Percentiles rank a stretch among this genome's conserved stretches.
These are phyloP conservation scores for Coniosporium apollinis DNA, from an alignment of 495 filamentous ascomycete genomes.

Conservation along the genomic window DNA sequence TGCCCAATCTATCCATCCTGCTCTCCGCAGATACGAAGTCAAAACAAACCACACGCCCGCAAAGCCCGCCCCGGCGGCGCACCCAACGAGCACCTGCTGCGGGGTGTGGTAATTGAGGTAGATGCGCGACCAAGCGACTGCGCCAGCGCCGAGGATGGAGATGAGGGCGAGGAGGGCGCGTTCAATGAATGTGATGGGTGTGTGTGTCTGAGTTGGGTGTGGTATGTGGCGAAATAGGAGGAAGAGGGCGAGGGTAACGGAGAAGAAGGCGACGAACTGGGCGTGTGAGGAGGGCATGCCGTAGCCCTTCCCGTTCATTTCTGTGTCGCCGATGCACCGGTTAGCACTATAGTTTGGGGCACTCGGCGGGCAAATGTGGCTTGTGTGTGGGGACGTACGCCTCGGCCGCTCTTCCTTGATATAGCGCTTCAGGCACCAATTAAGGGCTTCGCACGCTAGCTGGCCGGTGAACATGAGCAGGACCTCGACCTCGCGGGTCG, in stretches of 20 bases:
- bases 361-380: not conserved
- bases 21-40: slow-evolving; percentile 43
- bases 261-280: slow-evolving; percentile 85
- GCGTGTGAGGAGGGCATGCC: slow-evolving; percentile 98
- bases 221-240: slow-evolving; percentile 51
- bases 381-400: slow-evolving; percentile 28
- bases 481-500: slow-evolving; percentile 79
- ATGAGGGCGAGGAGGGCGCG: slow-evolving; percentile 38
- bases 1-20: slow-evolving; percentile 50
- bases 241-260: slow-evolving; percentile 66
- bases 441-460: slow-evolving; percentile 82
- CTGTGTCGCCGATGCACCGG: slow-evolving; percentile 31
- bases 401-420: slow-evolving; percentile 84
- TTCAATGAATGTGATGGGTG: slow-evolving; percentile 39
- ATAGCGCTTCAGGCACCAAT: slow-evolving; percentile 73
- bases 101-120: slow-evolving; percentile 91
- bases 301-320: slow-evolving; percentile 82
- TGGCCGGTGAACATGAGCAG: slow-evolving; percentile 83
- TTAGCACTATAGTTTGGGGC: too few species aligned
- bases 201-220: slow-evolving; percentile 28
- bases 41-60: slow-evolving; percentile 65
- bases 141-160: slow-evolving; percentile 41
- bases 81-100: slow-evolving; percentile 71
- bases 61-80: slow-evolving; percentile 48
- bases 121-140: slow-evolving; percentile 63